Evolutionary conservation across 306 rosid species (phyloP), one percentile per base, ranked within the genome.

Genomic region (Acmispon strigosus): DNA sequence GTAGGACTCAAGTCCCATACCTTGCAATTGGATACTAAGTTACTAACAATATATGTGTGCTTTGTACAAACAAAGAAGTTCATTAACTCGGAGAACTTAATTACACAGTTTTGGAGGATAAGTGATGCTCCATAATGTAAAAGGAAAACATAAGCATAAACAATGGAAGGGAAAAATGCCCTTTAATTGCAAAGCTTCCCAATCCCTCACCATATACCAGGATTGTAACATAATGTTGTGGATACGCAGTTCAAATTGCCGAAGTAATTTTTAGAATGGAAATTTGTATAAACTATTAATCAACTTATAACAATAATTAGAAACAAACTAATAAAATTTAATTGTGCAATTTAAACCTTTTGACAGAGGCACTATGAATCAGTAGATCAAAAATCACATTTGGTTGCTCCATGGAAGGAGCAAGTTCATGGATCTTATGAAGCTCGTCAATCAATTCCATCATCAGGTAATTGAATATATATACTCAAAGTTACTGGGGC

Each of bases 301-400:
- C 50, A 47, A 14, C 65, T 51, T 61, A 54, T 22, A 76, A 45
- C 24, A 36, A n/a, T 47, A 59, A 17, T 66, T 8, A 45, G 36
- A 74, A 43, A 69, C 48, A 62, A 76, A 51, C 75, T 50, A n/a
- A 59, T 16, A 44, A 50, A 66, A 7, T 62, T 73, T 68, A 48
- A 49, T 57, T 48, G 32, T 69, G 24, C 61, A 68, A 52, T 73
- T 59, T 69, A 54, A 44, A 48, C 32, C 27, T 73, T 48, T 77
- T 62, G 65, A 81, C 87, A 93, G 98, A 89, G 82, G 79, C 76
- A 78, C 54, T 78, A 76, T 44, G 96, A 78, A 47, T 70, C 94
- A 37, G 50, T 50, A 56, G 83, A 79, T 36, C 84, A 37, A 74
- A 78, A 83, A 62, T 51, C 80, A 51, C 82, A 2, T 51, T 70